Conservation (phyloP, 257 asterid species). For the Henckelia pumila region DNA sequence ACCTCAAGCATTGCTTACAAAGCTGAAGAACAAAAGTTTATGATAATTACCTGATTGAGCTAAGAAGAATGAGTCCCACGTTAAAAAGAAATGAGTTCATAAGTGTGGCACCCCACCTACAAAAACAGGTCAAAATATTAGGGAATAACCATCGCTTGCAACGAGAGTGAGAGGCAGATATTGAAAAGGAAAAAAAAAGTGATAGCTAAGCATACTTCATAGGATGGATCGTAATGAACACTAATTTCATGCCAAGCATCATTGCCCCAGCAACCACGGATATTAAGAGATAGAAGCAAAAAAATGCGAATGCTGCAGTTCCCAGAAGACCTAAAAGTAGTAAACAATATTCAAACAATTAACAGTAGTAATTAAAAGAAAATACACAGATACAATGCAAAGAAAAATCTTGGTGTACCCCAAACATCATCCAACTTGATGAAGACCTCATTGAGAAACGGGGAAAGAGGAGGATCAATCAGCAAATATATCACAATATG, state of each 20-base stretch:
- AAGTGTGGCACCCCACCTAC: conserved; percentile 92
- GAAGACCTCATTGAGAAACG: conserved; percentile 92
- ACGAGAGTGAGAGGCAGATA: conserved; percentile 4
- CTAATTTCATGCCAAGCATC: conserved; percentile 93
- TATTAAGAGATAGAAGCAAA: conserved; percentile 94
- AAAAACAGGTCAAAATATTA: conserved; percentile 23
- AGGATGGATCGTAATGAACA: conserved; percentile 93
- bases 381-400: conserved; percentile 12
- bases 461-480: conserved; percentile 83
- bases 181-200: background rate
- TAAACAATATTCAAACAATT: conserved; percentile 23
- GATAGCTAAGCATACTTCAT: conserved; percentile 63
- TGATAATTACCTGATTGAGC: conserved; percentile 77
- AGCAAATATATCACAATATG: conserved; percentile 91
- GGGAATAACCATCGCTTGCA: conserved; percentile 13
- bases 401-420: conserved; percentile 51
- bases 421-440: conserved; percentile 85
- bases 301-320: conserved; percentile 93
- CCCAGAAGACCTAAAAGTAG: conserved; percentile 83
- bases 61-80: conserved; percentile 88
- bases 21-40: conserved; percentile 22
- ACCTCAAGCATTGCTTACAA: conserved; percentile 9
- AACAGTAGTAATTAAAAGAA: conserved; percentile 8
- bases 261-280: conserved; percentile 95
- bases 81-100: conserved; percentile 92